These are phyloP conservation scores for Oleoguttula mirabilis DNA, from an alignment of 495 filamentous ascomycete genomes.

Conservation along the genomic window DNA sequence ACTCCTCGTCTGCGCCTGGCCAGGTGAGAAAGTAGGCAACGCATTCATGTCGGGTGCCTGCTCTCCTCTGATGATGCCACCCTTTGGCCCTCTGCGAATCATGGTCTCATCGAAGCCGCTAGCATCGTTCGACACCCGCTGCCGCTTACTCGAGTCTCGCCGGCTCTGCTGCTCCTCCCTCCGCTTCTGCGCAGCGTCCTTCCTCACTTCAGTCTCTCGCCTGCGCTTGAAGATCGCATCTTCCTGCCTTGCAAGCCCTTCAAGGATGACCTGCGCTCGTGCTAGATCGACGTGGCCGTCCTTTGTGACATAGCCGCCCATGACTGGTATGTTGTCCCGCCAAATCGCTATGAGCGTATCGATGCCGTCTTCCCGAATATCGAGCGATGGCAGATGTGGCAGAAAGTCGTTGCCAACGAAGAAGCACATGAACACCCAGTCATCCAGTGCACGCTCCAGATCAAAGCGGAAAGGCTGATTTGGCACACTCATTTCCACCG, in stretches of 20 bases:
- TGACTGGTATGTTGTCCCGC: conserved; percentile 78
- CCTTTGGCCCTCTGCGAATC: conserved; percentile 13
- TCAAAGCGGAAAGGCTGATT: conserved; percentile 71
- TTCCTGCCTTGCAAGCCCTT: conserved; percentile 86
- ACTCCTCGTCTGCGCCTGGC: conserved; percentile 16
- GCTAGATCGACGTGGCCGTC: conserved; percentile 85
- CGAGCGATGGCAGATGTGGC: conserved; percentile 87
- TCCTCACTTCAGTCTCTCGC: conserved; percentile 68
- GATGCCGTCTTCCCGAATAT: conserved; percentile 94
- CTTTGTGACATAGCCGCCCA: conserved; percentile 91
- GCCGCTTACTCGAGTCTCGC: conserved; percentile 38
- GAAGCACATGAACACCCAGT: conserved; percentile 99
- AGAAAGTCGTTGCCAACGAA: conserved; percentile 99
- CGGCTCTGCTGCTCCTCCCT: conserved; percentile 57
- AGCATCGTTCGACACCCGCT: conserved; percentile 13
- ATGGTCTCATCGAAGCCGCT: conserved; percentile 17
- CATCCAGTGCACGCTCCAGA: conserved; percentile 90
- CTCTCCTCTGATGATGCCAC: conserved; percentile 15
- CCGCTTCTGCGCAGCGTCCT: conserved; percentile 63
- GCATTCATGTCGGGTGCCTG: conserved; percentile 20
- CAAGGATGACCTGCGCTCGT: conserved; percentile 75
- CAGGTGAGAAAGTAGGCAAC: conserved; percentile 21
- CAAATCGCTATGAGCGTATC: conserved; percentile 92
- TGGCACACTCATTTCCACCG: conserved; percentile 72
- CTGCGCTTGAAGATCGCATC: conserved; percentile 84